These are phyloP conservation scores for Hapsidospora chrysogenum DNA, from an alignment of 495 filamentous ascomycete genomes.

Conservation along the genomic window DNA sequence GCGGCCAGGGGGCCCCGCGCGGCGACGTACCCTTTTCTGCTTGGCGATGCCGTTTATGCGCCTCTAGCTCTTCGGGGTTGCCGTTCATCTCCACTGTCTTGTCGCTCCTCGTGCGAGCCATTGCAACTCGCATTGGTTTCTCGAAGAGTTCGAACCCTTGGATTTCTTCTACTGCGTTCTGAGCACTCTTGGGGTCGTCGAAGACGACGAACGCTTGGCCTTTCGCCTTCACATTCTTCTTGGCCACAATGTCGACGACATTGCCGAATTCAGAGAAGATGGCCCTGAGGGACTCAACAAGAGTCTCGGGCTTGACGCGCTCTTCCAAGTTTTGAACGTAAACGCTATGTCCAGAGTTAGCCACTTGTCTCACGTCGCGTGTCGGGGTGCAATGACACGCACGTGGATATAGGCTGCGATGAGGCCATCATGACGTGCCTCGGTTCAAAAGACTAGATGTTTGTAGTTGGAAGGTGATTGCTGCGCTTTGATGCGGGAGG, in stretches of 20 bases:
- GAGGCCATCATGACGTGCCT: conserved; percentile 23
- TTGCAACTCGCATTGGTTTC: conserved; percentile 78
- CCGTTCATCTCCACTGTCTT: conserved; percentile 60
- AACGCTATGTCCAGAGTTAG: conserved; percentile 19
- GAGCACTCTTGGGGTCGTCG: conserved; percentile 58
- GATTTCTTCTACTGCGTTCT: conserved; percentile 69
- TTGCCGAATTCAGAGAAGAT: conserved; percentile 87
- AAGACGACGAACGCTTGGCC: conserved; percentile 96
- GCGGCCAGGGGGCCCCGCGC: no score
- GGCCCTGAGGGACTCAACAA: conserved; percentile 55
- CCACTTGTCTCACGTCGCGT: conserved; percentile 21
- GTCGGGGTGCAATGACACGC: conserved; percentile 53
- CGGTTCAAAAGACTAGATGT: no score
- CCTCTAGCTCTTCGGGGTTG: conserved; percentile 69
- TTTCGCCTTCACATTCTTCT: conserved; percentile 80
- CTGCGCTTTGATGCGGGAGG: no score
- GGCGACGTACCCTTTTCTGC: conserved; percentile 67
- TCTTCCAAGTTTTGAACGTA: conserved; percentile 91
- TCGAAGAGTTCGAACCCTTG: conserved; percentile 91
- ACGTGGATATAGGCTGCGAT: conserved; percentile 33
- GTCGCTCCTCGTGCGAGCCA: conserved; percentile 76
- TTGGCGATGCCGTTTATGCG: conserved; percentile 67
- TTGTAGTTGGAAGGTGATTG: no score
- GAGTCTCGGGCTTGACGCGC: conserved; percentile 62
- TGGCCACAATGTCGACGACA: conserved; percentile 82